Conservation (phyloP, 1,284 basidiomycete genomes). For the Fomitopsis betulina region DNA sequence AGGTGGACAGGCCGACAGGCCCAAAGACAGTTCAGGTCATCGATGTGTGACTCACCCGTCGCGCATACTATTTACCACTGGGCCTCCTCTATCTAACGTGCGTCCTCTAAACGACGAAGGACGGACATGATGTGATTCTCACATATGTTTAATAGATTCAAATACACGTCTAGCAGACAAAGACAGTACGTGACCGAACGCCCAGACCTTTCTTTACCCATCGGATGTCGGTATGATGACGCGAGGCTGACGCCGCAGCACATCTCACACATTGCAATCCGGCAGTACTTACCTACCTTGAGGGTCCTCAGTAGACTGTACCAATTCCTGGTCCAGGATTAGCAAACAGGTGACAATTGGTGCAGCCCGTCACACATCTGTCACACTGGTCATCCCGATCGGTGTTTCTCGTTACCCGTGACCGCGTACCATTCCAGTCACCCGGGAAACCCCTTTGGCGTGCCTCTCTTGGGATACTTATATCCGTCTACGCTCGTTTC, state of each 20-base stretch:
- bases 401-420: neutral
- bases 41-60: too few relatives aligned
- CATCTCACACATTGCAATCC: neutral
- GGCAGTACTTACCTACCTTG: neutral
- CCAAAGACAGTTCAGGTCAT: too few relatives aligned
- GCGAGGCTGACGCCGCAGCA: neutral
- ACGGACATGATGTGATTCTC: too few relatives aligned
- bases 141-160: neutral
- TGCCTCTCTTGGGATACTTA: neutral
- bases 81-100: too few relatives aligned
- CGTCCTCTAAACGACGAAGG: too few relatives aligned
- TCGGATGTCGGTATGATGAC: neutral
- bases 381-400: neutral
- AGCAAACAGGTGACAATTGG: neutral
- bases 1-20: too few relatives aligned
- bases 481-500: neutral
- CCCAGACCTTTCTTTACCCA: neutral
- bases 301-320: neutral
- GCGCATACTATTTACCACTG: too few relatives aligned
- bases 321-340: neutral
- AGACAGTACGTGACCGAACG: too few relatives aligned
- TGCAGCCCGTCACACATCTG: neutral
- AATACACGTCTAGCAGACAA: too few relatives aligned
- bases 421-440: conserved; percentile 2
- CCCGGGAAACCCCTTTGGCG: neutral